Evolutionary conservation across 345 rosid genomes (phyloP), one percentile per base, ranked within the genome.

Genomic region (Salix koriyanagi): DNA sequence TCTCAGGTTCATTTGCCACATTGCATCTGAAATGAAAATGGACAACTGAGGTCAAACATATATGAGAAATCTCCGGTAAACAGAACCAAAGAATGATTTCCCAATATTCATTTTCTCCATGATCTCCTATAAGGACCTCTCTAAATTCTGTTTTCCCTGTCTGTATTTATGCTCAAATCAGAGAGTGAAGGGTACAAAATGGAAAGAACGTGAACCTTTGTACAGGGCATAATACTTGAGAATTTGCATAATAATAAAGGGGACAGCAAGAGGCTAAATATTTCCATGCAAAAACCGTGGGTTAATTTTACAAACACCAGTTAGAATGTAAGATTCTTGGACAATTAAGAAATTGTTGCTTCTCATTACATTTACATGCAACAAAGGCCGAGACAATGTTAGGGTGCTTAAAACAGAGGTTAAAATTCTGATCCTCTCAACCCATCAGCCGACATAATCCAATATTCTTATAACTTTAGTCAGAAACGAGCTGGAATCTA

Each of bases 1-100:
- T 72, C 93, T 87, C 85, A 94, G 84, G 88, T 81, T 90, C 88
- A 94, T 88, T 85, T 83, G 96, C 97, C 97, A 94, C 93, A 94
- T 87, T 70, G 90, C 90, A 83, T 90, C 99, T 96, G 89, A 77
- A 81, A 42, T 30, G 74, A 70, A 61, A 73, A 61, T 44, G 73
- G 65, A 79, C 11, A 58, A 72, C 72, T 18, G 72, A 75, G 62
- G 75, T 85, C 76, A 86, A 54, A 83, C 54, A 81, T 48, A 28
- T 64, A 71, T 66, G 6, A 41, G 62, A 37, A 54, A 58, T 21
- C 2, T 16, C 32, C 50, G 48, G n/a, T 44, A 69, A 75, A 72
- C 44, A 41, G 74, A 62, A 75, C 66, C 10, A 6, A 36, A 69
- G 30, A 26, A 64, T 11, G 13, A 74, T 77, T 6, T 54, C 11